Evolutionary conservation across 2,329 filamentous ascomycete genomes (phyloP).

Genomic region (Sphaerulina vaccinii): DNA sequence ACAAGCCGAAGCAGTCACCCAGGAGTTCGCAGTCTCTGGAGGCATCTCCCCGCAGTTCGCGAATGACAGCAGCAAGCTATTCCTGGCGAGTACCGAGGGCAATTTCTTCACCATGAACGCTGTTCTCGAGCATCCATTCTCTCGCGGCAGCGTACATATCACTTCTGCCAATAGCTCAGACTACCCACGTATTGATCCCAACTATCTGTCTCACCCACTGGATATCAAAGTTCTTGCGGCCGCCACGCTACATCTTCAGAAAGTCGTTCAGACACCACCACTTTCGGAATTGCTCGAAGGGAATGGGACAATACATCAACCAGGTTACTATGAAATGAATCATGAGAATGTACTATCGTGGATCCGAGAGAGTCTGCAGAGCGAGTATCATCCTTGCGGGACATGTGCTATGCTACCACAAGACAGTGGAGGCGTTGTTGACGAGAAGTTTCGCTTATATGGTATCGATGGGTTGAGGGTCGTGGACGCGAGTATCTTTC

Average conservation of each 20-base stretch:
- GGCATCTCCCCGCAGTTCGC: conserved; percentile 28
- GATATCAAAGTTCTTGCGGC: conserved; percentile 42
- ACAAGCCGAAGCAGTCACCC: conserved; percentile 21
- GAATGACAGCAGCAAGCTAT: conserved; percentile 29
- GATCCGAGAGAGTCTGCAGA: conserved; percentile 17
- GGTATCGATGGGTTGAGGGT: conserved; percentile 23
- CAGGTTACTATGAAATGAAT: conserved; percentile 12
- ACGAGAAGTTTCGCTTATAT: conserved; percentile 23
- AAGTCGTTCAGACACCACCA: conserved; percentile 8
- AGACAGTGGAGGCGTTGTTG: conserved; percentile 26
- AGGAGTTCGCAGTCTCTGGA: conserved; percentile 28
- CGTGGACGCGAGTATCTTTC: conserved; percentile 28
- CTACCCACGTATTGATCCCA: conserved; percentile 28
- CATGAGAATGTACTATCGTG: conserved; percentile 12
- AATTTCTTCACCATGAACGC: conserved; percentile 58
- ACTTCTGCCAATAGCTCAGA: conserved; percentile 21
- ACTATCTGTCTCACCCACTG: conserved; percentile 44
- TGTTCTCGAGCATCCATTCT: conserved; percentile 51
- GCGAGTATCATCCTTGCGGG: conserved; percentile 16
- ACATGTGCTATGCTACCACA: conserved; percentile 21
- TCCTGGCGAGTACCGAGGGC: conserved; percentile 26
- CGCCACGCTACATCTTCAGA: conserved; percentile 13
- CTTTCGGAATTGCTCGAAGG: conserved; percentile 8
- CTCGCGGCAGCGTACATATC: conserved; percentile 44
- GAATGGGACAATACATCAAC: conserved; percentile 11